Conservation (phyloP, 1,284 basidiomycete species). For the Prillingera fragicola region DNA sequence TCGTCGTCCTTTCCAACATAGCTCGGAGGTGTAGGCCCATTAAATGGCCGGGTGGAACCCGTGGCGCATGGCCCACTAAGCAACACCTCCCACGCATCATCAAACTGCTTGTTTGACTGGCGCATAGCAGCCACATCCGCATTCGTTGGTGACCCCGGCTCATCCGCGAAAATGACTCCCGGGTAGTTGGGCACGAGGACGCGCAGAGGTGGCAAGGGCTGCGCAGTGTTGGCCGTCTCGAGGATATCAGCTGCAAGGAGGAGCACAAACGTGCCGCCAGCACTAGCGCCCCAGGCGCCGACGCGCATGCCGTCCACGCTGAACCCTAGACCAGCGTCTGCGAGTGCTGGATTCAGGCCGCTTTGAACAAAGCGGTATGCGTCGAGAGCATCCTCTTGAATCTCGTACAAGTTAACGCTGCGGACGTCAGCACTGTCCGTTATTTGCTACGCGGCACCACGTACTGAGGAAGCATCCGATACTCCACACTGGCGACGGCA, state of each 20-base stretch:
- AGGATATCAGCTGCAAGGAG: not conserved
- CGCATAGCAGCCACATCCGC: not conserved
- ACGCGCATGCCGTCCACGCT: conserved; percentile 1
- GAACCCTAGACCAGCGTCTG: not conserved
- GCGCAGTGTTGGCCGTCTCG: not conserved
- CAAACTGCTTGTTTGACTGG: not conserved
- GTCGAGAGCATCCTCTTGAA: conserved; percentile 12
- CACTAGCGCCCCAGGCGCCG: conserved; percentile 10
- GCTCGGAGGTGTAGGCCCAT: too few species aligned
- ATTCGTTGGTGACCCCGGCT: not conserved
- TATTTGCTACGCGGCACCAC: not conserved
- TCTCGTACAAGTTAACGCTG: conserved; percentile 8
- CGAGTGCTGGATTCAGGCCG: conserved; percentile 3
- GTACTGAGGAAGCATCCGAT: conserved; percentile 21
- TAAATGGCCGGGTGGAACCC: too few species aligned
- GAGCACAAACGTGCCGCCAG: conserved; percentile 5
- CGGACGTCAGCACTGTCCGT: not conserved
- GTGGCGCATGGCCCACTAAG: too few species aligned
- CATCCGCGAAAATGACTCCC: not conserved
- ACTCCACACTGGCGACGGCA: conserved; percentile 19
- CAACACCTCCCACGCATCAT: not conserved
- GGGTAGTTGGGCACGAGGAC: conserved; percentile 5
- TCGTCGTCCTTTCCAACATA: too few species aligned
- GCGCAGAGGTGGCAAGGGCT: not conserved
- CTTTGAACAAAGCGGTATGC: conserved; percentile 13